These are phyloP conservation scores for Sistotremastrum niveocremeum DNA, from an alignment of 768 basidiomycete species.

Conservation along the genomic window DNA sequence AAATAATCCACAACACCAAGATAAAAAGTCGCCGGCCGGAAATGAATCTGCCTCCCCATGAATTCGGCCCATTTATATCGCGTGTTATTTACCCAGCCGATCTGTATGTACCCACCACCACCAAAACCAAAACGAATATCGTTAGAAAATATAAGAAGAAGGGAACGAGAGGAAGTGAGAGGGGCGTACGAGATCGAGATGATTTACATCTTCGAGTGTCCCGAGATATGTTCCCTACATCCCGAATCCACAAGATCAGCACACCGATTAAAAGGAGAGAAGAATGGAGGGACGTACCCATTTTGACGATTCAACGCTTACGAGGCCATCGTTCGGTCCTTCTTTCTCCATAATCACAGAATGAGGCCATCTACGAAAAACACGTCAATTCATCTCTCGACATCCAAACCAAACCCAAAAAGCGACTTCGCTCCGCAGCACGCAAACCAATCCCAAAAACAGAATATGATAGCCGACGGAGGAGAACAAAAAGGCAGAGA, in stretches of 20 bases:
- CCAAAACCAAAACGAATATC: neutral
- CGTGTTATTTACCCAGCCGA: slow-evolving; percentile 88
- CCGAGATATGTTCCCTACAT: slow-evolving; percentile 84
- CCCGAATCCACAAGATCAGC: too few species aligned
- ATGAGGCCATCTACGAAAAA: slow-evolving; percentile 44
- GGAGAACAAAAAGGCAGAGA: too few species aligned
- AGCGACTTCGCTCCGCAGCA: neutral
- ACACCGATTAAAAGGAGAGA: too few species aligned
- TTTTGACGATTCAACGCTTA: slow-evolving; percentile 73
- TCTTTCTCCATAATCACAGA: slow-evolving; percentile 73
- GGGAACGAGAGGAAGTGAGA: too few species aligned
- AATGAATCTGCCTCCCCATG: slow-evolving; percentile 79
- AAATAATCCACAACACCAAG: slow-evolving; percentile 69
- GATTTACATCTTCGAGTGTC: slow-evolving; percentile 83
- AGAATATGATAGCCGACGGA: too few species aligned
- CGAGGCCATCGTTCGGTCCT: slow-evolving; percentile 90
- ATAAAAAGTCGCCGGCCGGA: slow-evolving; percentile 87
- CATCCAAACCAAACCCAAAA: neutral
- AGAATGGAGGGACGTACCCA: slow-evolving; percentile 38
- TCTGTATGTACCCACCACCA: slow-evolving; percentile 1
- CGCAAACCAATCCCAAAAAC: too few species aligned
- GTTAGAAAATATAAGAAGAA: neutral
- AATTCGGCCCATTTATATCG: slow-evolving; percentile 84
- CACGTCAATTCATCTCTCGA: neutral
- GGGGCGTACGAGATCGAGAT: slow-evolving; percentile 57